Base-by-base conservation (phyloP, 1,139 yeast species). In the Kurtzmaniella quercitrusa region DNA sequence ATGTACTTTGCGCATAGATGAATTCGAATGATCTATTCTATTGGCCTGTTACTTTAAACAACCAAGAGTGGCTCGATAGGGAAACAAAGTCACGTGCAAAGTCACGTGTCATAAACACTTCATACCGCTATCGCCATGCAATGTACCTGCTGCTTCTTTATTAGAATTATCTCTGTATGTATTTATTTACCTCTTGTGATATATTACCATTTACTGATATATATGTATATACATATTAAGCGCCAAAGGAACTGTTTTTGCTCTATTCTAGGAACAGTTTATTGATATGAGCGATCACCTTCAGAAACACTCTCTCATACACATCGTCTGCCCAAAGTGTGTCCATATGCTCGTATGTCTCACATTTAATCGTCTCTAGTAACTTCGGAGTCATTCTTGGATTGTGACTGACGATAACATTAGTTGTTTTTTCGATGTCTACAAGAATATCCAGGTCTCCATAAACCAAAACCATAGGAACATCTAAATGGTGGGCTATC, bases 361-460 rank as follows among this genome's bases (percentile, higher is more conserved):
- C 52, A 42, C 69, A 63, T 38, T 49, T 48, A 2, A 63, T 48
- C 12, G 57, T 46, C 21, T 54, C 62, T 2, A 70, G 37, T 17
- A 63, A 45, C 41, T 61, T 61, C 15, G 45, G 41, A 27, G 46
- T 46, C 70, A 66, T 63, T 43, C 47, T 50, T 3, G 48, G 55
- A 41, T 64, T 65, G 34, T 57, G 60, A 27, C 56, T 59, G 19
- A 63, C 48, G 14, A 65, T 56, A 29, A 64, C 44, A 18, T 50
- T 46, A 44, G 52, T 50, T 10, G 66, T 75, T 16, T 54, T 51
- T 1, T 66, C 65, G 10, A 62, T 73, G 44, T 70, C 72, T 52
- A 81, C 63, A 52, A 70, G 51, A 51, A 74, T 52, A 58, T 67
- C 67, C 55, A 65, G 41, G 69, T 74, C 62, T 48, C 77, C 67